These are phyloP conservation scores for Fusarium metavorans DNA, from an alignment of 2,329 filamentous ascomycete species.

Conservation along the genomic window DNA sequence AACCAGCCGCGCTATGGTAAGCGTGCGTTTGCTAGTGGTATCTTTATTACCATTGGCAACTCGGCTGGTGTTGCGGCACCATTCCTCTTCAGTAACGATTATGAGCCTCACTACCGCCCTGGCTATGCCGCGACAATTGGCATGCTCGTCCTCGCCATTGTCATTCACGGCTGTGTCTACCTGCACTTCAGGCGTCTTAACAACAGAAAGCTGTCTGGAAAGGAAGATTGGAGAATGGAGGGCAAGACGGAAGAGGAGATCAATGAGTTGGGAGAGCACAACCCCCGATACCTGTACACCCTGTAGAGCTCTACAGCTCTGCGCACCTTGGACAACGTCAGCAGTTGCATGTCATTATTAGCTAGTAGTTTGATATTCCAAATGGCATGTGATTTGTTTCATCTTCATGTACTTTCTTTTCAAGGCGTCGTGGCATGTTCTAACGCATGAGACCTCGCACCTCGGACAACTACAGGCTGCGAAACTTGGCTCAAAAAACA, in stretches of 20 bases:
- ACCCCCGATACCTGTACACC: constrained; percentile 10
- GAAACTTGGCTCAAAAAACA: neutral
- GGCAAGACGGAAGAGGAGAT: constrained; percentile 9
- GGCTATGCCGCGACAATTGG: constrained; percentile 4
- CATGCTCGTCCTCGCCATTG: constrained; percentile 5
- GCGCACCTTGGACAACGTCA: neutral
- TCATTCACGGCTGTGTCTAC: constrained; percentile 3
- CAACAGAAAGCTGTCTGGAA: constrained; percentile 2
- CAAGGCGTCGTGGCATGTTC: neutral
- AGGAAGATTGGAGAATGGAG: constrained; percentile 12
- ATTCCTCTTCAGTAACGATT: constrained; percentile 4
- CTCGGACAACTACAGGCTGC: neutral
- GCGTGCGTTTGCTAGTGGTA: constrained; percentile 9
- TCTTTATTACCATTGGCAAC: constrained; percentile 10
- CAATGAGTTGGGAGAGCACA: constrained; percentile 1
- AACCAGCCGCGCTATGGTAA: constrained; percentile 10
- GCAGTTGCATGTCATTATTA: neutral
- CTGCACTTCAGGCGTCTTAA: constrained; percentile 4
- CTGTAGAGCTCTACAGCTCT: neutral
- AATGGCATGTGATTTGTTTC: neutral
- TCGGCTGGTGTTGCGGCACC: constrained; percentile 7
- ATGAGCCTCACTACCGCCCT: constrained; percentile 1
- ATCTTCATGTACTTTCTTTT: neutral
- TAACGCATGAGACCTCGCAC: neutral
- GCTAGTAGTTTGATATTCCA: neutral